phyloP scores from a whole-genome alignment of 2,329 filamentous ascomycete species.

The Aspergillus felis region DNA sequence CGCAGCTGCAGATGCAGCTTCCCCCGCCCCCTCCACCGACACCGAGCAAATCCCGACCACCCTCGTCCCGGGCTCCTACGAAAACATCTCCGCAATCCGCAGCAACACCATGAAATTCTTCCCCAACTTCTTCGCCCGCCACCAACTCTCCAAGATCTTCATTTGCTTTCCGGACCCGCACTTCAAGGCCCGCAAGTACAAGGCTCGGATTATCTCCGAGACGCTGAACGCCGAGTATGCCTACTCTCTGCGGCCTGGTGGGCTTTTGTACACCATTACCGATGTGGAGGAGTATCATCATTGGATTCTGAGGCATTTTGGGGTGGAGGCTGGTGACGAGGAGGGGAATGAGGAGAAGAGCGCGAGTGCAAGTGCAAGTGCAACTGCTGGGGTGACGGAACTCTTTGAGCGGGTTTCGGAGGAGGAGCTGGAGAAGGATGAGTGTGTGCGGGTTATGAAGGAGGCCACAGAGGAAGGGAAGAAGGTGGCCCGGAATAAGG shows the following conservation, averaged over 20 bases:
- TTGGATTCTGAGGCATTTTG: slow-evolving; percentile 90
- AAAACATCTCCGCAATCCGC: slow-evolving; percentile 84
- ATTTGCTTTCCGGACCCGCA: slow-evolving; percentile 98
- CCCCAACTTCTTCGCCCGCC: slow-evolving; percentile 88
- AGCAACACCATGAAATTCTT: slow-evolving; percentile 99
- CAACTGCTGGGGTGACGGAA: slow-evolving; percentile 54
- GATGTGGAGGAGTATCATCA: slow-evolving; percentile 90
- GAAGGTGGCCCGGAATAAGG: slow-evolving; percentile 88
- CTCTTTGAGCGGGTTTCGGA: slow-evolving; percentile 71
- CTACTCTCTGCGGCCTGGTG: slow-evolving; percentile 76
- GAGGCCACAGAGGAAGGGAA: slow-evolving; percentile 93
- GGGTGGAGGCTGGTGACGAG: slow-evolving; percentile 56
- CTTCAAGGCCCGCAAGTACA: slow-evolving; percentile 97
- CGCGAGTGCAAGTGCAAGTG: slow-evolving; percentile 60
- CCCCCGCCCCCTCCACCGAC: slow-evolving; percentile 1
- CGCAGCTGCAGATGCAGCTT: background rate
- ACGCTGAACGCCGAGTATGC: slow-evolving; percentile 92
- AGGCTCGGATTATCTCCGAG: slow-evolving; percentile 86
- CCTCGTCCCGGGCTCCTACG: slow-evolving; percentile 52
- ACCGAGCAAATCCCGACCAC: background rate
- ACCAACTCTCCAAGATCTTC: slow-evolving; percentile 85
- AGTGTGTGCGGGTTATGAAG: slow-evolving; percentile 61
- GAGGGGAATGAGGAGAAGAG: slow-evolving; percentile 71
- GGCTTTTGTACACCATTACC: slow-evolving; percentile 91
- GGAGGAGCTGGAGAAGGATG: slow-evolving; percentile 50